phyloP scores from a whole-genome alignment of 2,329 filamentous ascomycete species.

The Ophiostoma montium region DNA sequence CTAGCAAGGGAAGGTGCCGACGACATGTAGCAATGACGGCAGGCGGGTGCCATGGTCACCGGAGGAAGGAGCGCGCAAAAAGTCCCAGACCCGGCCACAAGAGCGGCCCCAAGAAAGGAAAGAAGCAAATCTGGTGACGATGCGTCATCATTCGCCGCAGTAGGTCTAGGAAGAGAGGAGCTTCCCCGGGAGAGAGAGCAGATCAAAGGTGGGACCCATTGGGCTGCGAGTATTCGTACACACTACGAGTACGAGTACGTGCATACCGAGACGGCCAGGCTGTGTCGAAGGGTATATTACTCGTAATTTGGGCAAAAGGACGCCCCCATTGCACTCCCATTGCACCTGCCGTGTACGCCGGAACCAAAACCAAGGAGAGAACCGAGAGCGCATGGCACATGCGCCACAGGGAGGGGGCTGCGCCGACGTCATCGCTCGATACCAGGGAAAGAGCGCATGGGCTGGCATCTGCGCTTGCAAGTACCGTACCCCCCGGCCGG shows the following conservation, averaged over 20 bases:
- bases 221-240: too few species aligned
- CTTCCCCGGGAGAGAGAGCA: background rate
- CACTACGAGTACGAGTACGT: too few species aligned
- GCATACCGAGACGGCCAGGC: too few species aligned
- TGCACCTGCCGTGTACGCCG: too few species aligned
- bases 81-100: background rate
- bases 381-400: too few species aligned
- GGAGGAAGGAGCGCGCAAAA: background rate
- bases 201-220: background rate
- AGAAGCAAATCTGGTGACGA: background rate
- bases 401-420: background rate
- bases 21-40: background rate
- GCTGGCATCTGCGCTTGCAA: too few species aligned
- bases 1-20: background rate
- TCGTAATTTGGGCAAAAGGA: too few species aligned
- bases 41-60: background rate
- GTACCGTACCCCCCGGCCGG: too few species aligned
- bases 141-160: constrained; percentile 1
- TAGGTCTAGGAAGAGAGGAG: background rate
- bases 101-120: too few species aligned
- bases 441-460: background rate
- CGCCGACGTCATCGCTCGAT: background rate
- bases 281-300: too few species aligned
- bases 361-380: too few species aligned
- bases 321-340: too few species aligned